Base-by-base conservation (phyloP, 2,329 filamentous ascomycete genomes). In the Sporothrix globosa region DNA sequence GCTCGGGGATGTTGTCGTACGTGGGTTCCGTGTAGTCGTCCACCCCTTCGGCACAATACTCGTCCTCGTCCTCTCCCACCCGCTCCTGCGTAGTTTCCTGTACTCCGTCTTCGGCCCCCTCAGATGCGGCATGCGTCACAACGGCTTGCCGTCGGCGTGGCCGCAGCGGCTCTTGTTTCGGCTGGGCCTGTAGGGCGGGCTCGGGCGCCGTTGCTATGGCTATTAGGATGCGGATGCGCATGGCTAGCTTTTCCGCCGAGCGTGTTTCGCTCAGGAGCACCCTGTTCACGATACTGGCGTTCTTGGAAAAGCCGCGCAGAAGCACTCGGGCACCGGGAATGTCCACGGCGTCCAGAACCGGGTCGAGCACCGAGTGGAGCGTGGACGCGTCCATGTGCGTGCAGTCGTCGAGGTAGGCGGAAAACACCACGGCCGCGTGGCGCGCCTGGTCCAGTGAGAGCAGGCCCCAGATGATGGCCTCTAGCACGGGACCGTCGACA, bases 391-490 rank as follows among this genome's bases (percentile, higher is more conserved):
- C 76, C 71, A 81, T 79, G 17, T 81, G 77, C 72, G 76, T 80
- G 6, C 80, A 54, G 67, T 79, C 75, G 54, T 77, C 74, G 53
- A 86, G 75, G 54, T 79, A 81, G 0, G 79, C 75, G 50, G 81
- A 75, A 52, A 85, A 80, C 14, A 85, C 78, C 3, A 76, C 75
- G 19, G 80, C 81, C 2, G 84, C 84, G 48, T 84, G 79, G 14
- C 80, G 79, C 41, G 83, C 78, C 52, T 82, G 78, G 70, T 79
- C 80, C 54, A 86, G 83, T 52, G 82, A 79, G 11, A 88, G 75
- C 67, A 88, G 79, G 1, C 84, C 83, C 52, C 79, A 75, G 30
- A 88, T 78, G 3, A 87, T 78, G 65, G 81, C 78, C 72, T 86
- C 81, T 11, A 84, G 78, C 5, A 86, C 74, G 2, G 76, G 73